Evolutionary conservation across 2,329 filamentous ascomycete species (phyloP).

Genomic region (Colletotrichum shisoi): DNA sequence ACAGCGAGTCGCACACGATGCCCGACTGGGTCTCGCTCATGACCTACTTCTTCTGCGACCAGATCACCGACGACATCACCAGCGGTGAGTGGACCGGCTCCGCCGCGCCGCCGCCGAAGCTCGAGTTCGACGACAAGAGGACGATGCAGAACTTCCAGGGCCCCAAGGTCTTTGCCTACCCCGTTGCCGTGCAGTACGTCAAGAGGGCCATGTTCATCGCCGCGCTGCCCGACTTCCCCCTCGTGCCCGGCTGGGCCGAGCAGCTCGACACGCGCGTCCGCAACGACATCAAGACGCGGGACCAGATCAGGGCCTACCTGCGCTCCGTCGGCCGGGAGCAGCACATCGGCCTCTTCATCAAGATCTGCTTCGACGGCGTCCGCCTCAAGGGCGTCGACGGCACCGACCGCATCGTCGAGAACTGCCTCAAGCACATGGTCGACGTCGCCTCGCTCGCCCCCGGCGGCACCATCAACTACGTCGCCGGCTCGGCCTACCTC

Average conservation of each 20-base stretch:
- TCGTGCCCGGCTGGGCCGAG: conserved; percentile 85
- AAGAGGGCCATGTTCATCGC: conserved; percentile 61
- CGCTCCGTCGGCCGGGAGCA: conserved; percentile 50
- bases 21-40: conserved; percentile 64
- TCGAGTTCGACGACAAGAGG: conserved; percentile 43
- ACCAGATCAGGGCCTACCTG: conserved; percentile 65
- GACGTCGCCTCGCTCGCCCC: conserved; percentile 62
- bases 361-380: conserved; percentile 66
- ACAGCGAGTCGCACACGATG: conserved; percentile 44
- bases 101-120: conserved; percentile 22
- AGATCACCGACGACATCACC: conserved; percentile 23
- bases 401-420: conserved; percentile 51
- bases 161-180: conserved; percentile 64
- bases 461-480: conserved; percentile 57
- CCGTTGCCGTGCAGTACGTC: conserved; percentile 74
- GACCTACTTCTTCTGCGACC: conserved; percentile 56
- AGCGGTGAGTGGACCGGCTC: conserved; percentile 17
- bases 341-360: conserved; percentile 56
- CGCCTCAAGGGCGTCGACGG: conserved; percentile 50
- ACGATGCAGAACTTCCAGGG: conserved; percentile 59
- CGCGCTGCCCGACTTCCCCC: conserved; percentile 59
- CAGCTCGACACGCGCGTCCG: conserved; percentile 76
- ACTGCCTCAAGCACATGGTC: conserved; percentile 62
- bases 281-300: conserved; percentile 71
- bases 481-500: conserved; percentile 59